Evolutionary conservation across 441 rosid genomes (phyloP).

Genomic region (Euphorbia corollata): DNA sequence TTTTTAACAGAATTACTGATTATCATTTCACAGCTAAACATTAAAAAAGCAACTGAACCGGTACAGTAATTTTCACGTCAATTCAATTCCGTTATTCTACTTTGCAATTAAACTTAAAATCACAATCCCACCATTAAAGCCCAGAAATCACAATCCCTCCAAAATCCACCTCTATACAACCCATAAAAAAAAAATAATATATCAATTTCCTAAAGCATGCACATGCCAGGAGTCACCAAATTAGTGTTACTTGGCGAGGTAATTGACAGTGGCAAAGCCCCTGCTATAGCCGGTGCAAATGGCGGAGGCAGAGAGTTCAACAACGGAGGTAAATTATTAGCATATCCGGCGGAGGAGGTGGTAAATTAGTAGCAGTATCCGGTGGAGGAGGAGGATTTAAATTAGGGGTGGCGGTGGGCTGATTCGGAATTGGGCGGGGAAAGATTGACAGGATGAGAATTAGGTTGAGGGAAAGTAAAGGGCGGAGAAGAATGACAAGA

Average conservation of each 20-base stretch:
- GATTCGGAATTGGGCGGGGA: constrained; percentile 17
- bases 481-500: constrained; percentile 40
- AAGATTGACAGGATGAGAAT: constrained; percentile 12
- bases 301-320: constrained; percentile 43
- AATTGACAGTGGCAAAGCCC: constrained; percentile 34
- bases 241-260: constrained; percentile 42
- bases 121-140: constrained; percentile 5
- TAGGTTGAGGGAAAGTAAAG: constrained; percentile 31
- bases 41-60: no score
- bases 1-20: no score
- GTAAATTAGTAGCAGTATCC: constrained; percentile 28
- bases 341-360: neutral
- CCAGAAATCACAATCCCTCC: no score
- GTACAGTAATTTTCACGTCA: no score
- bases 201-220: constrained; percentile 31
- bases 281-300: no score
- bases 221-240: constrained; percentile 51
- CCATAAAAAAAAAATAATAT: constrained; percentile 2
- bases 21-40: no score
- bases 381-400: constrained; percentile 37
- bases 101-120: no score
- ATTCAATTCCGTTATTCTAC: no score
- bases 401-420: constrained; percentile 23
- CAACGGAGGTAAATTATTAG: constrained; percentile 16
- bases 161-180: constrained; percentile 22